Base-by-base conservation (phyloP, 225 moss, liverwort and hornwort species). In the Bryum argenteum region DNA sequence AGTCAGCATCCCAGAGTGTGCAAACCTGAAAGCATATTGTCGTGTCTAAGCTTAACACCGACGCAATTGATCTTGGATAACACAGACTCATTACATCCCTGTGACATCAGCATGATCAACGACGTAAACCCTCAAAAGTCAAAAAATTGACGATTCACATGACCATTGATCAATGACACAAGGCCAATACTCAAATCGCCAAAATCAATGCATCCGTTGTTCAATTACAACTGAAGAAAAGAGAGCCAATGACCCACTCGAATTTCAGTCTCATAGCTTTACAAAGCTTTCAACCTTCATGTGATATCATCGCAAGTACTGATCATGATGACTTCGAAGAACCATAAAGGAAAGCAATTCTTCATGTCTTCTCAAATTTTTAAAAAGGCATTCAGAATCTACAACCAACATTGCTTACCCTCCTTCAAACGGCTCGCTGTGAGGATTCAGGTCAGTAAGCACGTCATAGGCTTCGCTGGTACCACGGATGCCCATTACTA, bases 1-100 rank as follows among this genome's bases (percentile, higher is more conserved):
- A 70, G 71, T 72, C 54, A 94, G 71, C 91, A 91, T 90, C 51
- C 94, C 94, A 21, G 94, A 94, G 66, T 94, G 94, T 50, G 91
- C 94, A 54, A 71, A 80, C 71, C 94, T 82, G 80, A 79, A 65
- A 58, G 16, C 21, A 78, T 9, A 59, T 10, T 18, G 58, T 72
- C 50, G 51, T 43, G 33, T 57, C 72, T 56, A 37, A 21, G 56
- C 8, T 37, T 48, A 40, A 50, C 40, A 53, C 40, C 38, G 22
- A 61, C 10, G 21, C 39, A 19, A 56, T 28, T 20, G 33, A 33
- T 5, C 33, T 33, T 33, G 33, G 7, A 33, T n/a, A n/a, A n/a
- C 63, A 54, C 21, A 72, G 40, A 54, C 23, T 61, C 42, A 54
- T 28, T 16, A 65, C 44, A 73, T 73, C 65, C 21, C 38, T 38